Percentiles rank a stretch among this genome's conserved stretches.
Conservation (phyloP, 345 rosid genomes). For the Citrus mangshanensis region DNA sequence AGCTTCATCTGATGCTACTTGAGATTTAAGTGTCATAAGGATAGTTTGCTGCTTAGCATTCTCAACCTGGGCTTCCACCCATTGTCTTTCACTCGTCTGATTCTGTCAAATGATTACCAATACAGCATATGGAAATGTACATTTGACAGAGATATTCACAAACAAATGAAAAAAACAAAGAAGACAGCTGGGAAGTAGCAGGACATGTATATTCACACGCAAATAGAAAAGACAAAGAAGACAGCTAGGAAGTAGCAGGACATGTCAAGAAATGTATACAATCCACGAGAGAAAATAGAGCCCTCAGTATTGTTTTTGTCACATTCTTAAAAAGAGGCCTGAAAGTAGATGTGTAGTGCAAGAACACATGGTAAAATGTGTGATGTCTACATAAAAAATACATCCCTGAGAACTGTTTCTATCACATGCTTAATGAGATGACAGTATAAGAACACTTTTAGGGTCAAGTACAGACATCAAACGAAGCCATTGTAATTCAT, state of each 20-base stretch:
- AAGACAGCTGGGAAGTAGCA: not conserved
- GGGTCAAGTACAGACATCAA: constrained; percentile 60
- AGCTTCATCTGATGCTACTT: constrained; percentile 26
- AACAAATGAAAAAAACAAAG: not conserved
- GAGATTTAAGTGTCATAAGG: constrained; percentile 76
- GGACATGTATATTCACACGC: not conserved
- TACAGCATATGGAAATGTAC: not conserved
- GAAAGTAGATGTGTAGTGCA: too few species aligned
- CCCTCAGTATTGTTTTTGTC: too few species aligned
- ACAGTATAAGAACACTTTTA: not conserved
- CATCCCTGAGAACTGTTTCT: not conserved
- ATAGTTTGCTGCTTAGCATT: constrained; percentile 95
- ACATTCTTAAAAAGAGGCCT: too few species aligned
- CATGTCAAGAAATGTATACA: not conserved
- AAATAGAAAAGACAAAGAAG: not conserved
- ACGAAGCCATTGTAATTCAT: constrained; percentile 91
- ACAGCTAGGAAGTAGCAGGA: not conserved
- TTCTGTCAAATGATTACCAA: constrained; percentile 42
- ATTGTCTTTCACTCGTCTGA: constrained; percentile 94
- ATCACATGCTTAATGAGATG: not conserved
- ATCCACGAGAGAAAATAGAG: too few species aligned
- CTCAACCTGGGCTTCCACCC: constrained; percentile 99
- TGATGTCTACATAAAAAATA: not conserved
- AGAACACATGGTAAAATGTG: too few species aligned
- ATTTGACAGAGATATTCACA: not conserved